Evolutionary conservation across 768 basidiomycete species (phyloP), one percentile per base, ranked within the genome.

Genomic region (Leccinum longicurvipes): DNA sequence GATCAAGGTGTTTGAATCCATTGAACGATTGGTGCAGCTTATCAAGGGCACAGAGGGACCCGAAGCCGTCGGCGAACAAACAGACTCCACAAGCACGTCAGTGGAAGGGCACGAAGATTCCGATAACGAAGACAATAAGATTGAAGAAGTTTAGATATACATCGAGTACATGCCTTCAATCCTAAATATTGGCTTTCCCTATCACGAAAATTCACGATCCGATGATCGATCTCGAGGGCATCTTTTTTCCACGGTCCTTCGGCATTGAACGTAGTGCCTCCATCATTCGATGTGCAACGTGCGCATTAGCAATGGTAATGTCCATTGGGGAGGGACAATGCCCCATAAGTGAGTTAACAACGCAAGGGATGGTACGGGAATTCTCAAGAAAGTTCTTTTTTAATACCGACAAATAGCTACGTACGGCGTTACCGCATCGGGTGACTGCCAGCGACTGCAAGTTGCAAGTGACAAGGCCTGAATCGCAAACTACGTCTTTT

Each of bases 1-100:
- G 34, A 0, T 31, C 55, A 28, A 96, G 92, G 84, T 96, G 47
- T 83, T 86, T 3, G 92, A 93, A 67, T 86, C 89, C 44, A 89
- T 97, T 39, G 92, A 93, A 65, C 83, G 93, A 15, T 75, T 98
- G 8, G 97, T 98, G 4, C 86, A 82, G 59, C 73, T 98, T n/a
- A 68, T 99, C 34, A 85, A 94, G 63, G 81, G 91, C 1, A 82
- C 86, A 0, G 93, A 95, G 66, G 83, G 80, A 3, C 72, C 76
- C 4, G 76, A 81, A 9, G 78, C 77, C 9, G 60, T 68, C 4
- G 64, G 63, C n/a, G 76, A 79, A 36, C 74, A 71, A 48, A 73
- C 66, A 17, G 72, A 70, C 47, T 57, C 67, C 6, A 60, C 60
- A 50, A 60, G 51, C 3, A 36, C 50, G 24, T 54, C 54, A 21